These are phyloP conservation scores for Magnolia changhungtana DNA, from an alignment of 164 flowering plant species.

Conservation along the genomic window DNA sequence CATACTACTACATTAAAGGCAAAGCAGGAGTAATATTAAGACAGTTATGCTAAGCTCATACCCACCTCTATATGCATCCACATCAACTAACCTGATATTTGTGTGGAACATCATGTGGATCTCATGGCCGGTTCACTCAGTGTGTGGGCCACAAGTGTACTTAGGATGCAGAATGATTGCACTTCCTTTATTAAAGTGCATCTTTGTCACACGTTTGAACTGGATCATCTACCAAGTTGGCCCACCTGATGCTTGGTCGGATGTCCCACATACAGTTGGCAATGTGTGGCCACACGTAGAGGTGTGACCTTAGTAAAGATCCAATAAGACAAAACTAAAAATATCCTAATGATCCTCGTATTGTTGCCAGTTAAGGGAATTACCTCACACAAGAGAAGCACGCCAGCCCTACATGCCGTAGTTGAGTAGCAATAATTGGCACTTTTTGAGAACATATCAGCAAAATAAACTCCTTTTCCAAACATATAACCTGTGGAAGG, in stretches of 20 bases:
- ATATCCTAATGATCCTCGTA: background rate
- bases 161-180: too few relatives aligned
- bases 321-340: background rate
- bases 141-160: too few relatives aligned
- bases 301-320: too few relatives aligned
- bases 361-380: background rate
- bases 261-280: too few relatives aligned
- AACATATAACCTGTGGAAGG: slow-evolving; percentile 95
- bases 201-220: too few relatives aligned
- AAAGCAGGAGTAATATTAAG: background rate
- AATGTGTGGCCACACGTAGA: background rate
- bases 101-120: too few relatives aligned
- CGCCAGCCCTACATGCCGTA: slow-evolving; percentile 45
- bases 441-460: slow-evolving; percentile 99
- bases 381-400: slow-evolving; percentile 95
- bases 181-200: too few relatives aligned
- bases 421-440: slow-evolving; percentile 84
- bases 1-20: background rate
- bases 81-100: background rate
- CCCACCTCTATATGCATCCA: background rate
- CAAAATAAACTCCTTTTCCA: slow-evolving; percentile 97
- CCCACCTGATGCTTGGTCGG: too few relatives aligned
- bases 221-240: too few relatives aligned
- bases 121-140: too few relatives aligned
- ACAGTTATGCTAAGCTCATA: background rate